Conservation (phyloP, 441 rosid species). For the Hura crepitans region DNA sequence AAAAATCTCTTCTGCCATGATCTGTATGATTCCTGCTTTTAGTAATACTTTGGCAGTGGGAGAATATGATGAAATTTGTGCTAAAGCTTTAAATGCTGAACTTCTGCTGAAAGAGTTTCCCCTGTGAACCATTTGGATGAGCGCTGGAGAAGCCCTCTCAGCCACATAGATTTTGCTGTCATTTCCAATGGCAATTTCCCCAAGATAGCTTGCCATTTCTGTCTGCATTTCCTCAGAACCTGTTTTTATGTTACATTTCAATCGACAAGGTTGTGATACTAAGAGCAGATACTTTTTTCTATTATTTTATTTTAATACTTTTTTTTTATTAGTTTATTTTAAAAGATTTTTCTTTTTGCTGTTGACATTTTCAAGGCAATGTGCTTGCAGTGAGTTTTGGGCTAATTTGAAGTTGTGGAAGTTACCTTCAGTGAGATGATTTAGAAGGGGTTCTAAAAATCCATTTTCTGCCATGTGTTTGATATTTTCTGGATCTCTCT, state of each 20-base stretch:
- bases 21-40: constrained; percentile 52
- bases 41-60: constrained; percentile 53
- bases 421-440: constrained; percentile 68
- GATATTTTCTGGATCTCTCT: constrained; percentile 48
- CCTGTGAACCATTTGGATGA: constrained; percentile 56
- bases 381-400: neutral
- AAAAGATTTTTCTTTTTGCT: too few relatives aligned
- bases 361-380: neutral
- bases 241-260: constrained; percentile 25
- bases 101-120: constrained; percentile 47
- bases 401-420: too few relatives aligned
- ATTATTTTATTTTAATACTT: too few relatives aligned
- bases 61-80: constrained; percentile 59
- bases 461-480: constrained; percentile 91
- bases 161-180: constrained; percentile 60
- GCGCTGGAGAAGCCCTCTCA: constrained; percentile 62
- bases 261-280: constrained; percentile 3
- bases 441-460: constrained; percentile 67
- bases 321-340: too few relatives aligned
- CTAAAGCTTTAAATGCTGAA: constrained; percentile 64
- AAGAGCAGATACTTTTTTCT: neutral
- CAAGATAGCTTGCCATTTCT: constrained; percentile 67
- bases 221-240: constrained; percentile 62
- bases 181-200: constrained; percentile 57
- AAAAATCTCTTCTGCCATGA: constrained; percentile 72